Evolutionary conservation across 2,329 filamentous ascomycete species (phyloP).

Genomic region (Fusarium camptoceras): DNA sequence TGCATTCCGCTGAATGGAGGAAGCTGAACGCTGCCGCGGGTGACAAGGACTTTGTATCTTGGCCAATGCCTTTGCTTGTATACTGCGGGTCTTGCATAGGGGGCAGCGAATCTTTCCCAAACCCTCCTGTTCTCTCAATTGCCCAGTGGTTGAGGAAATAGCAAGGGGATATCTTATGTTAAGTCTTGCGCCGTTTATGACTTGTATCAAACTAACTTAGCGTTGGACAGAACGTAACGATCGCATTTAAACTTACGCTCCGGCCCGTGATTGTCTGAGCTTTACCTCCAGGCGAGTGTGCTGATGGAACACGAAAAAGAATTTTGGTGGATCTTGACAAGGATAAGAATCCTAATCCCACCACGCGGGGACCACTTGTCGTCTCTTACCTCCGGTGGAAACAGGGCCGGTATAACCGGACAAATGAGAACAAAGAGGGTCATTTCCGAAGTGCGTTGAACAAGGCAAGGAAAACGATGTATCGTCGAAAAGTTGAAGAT

Average conservation of each 20-base stretch:
- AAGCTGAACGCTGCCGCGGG: neutral
- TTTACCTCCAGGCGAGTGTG: neutral
- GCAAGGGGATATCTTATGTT: neutral
- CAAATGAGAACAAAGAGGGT: neutral
- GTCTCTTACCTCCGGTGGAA: neutral
- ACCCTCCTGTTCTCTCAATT: neutral
- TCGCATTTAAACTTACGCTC: neutral
- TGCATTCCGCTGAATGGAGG: neutral
- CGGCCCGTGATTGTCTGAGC: constrained; percentile 14
- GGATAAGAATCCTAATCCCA: constrained; percentile 22
- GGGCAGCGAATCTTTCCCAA: neutral
- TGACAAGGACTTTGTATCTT: neutral
- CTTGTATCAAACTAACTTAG: neutral
- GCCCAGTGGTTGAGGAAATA: neutral
- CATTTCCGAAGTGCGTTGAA: neutral
- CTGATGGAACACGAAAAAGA: neutral
- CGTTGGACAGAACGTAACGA: neutral
- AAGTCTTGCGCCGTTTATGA: fast-evolving
- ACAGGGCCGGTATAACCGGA: neutral
- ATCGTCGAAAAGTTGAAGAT: neutral
- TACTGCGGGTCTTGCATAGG: neutral
- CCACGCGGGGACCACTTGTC: neutral
- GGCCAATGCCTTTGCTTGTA: neutral
- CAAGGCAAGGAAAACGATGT: constrained; percentile 17
- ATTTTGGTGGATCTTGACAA: neutral